Evolutionary conservation across 2,329 filamentous ascomycete species (phyloP).

Genomic region (Sclerotinia sclerotiorum): DNA sequence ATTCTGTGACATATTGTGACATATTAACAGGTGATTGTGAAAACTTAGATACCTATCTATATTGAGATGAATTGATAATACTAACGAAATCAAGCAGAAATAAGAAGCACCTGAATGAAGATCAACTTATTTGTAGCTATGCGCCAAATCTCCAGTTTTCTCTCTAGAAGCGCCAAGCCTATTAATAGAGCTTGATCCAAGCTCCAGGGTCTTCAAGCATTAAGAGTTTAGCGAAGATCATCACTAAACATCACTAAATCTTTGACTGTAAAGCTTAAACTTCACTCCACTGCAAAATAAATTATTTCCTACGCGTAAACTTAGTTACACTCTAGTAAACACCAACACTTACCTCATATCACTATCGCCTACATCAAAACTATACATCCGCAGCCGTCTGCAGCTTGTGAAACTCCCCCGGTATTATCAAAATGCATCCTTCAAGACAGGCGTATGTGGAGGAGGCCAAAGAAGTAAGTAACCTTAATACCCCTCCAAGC

Average conservation of each 20-base stretch:
- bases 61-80: not conserved
- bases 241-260: constrained; percentile 15
- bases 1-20: not conserved
- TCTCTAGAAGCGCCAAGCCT: not conserved
- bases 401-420: not conserved
- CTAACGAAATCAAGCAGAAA: not conserved
- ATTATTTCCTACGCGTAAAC: not conserved
- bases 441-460: constrained; percentile 92
- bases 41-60: not conserved
- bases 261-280: constrained; percentile 5
- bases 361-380: not conserved
- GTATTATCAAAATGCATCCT: constrained; percentile 66
- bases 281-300: constrained; percentile 11
- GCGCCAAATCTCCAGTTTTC: not conserved
- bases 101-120: not conserved
- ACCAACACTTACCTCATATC: constrained; percentile 3
- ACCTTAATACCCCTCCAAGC: constrained; percentile 17
- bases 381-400: not conserved
- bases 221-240: constrained; percentile 14
- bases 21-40: not conserved
- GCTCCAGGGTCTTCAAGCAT: constrained; percentile 3
- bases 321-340: not conserved
- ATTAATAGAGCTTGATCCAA: constrained; percentile 1
- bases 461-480: constrained; percentile 69
- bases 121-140: not conserved